Conservation (phyloP, 371 early-diverging fungal species). For the Saksenaea oblongispora region DNA sequence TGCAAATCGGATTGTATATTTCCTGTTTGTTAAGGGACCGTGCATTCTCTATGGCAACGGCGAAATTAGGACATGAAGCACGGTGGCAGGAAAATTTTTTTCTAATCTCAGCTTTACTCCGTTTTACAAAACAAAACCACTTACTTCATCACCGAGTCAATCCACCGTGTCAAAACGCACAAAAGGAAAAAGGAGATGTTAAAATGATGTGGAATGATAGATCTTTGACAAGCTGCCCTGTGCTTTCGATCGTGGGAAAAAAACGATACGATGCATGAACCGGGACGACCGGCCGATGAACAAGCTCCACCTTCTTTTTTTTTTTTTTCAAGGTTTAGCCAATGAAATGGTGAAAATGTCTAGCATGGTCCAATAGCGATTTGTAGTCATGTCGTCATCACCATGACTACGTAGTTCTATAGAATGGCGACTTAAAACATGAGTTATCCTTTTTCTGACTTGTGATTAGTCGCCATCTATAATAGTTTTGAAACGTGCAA, state of each 20-base stretch:
- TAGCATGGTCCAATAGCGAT: neutral
- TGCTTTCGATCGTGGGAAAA: conserved; percentile 3
- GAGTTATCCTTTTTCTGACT: neutral
- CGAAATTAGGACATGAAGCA: neutral
- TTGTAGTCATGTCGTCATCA: neutral
- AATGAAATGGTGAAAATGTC: neutral
- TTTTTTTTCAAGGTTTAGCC: neutral
- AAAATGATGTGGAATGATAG: neutral
- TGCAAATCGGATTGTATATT: neutral
- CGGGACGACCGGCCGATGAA: neutral
- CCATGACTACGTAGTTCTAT: neutral
- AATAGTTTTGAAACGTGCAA: neutral
- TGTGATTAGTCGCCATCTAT: neutral
- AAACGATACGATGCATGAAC: neutral
- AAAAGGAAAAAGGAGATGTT: neutral
- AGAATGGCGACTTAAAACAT: neutral
- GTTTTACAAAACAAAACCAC: neutral
- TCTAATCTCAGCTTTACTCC: conserved; percentile 1
- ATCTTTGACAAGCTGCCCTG: neutral
- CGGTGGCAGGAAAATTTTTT: neutral
- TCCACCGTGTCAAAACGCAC: neutral
- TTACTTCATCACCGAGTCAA: conserved; percentile 1
- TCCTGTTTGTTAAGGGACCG: neutral
- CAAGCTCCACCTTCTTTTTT: neutral
- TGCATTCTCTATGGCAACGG: neutral